phyloP scores from a whole-genome alignment of 2,329 filamentous ascomycete genomes.

The Seiridium cupressi region DNA sequence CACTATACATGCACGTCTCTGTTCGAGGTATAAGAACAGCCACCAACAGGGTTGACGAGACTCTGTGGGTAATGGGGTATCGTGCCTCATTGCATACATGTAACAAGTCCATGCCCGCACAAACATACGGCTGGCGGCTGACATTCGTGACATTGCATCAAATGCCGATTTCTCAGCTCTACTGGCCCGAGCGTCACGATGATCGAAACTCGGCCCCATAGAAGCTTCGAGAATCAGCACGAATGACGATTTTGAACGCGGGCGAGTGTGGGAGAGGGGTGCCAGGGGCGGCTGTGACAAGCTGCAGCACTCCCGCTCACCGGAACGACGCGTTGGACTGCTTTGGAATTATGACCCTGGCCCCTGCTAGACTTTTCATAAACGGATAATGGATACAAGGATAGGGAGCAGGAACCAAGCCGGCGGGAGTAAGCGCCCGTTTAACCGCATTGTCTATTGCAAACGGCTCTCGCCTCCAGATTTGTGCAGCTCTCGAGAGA shows the following conservation, averaged over 20 bases:
- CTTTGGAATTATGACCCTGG: neutral
- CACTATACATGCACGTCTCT: too few species aligned
- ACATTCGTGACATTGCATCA: too few species aligned
- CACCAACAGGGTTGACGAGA: too few species aligned
- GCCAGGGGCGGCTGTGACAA: neutral
- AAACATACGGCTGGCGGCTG: too few species aligned
- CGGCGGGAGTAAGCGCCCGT: conserved; percentile 7
- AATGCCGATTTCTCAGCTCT: neutral
- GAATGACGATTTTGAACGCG: neutral
- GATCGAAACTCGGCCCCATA: conserved; percentile 27
- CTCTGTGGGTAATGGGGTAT: too few species aligned
- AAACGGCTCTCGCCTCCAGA: neutral
- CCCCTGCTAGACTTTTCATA: conserved; percentile 7
- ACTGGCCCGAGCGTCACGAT: neutral
- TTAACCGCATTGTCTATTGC: conserved; percentile 2
- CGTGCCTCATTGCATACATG: too few species aligned
- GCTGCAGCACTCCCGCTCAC: neutral
- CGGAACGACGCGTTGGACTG: neutral
- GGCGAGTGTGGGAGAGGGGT: neutral
- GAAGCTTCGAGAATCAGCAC: conserved; percentile 42
- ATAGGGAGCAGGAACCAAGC: neutral
- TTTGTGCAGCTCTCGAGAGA: neutral
- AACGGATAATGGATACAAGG: conserved; percentile 2
- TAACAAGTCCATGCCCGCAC: too few species aligned
- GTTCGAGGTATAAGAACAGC: too few species aligned